These are phyloP conservation scores for Kandelia obovata DNA, from an alignment of 345 rosid genomes.

Conservation along the genomic window DNA sequence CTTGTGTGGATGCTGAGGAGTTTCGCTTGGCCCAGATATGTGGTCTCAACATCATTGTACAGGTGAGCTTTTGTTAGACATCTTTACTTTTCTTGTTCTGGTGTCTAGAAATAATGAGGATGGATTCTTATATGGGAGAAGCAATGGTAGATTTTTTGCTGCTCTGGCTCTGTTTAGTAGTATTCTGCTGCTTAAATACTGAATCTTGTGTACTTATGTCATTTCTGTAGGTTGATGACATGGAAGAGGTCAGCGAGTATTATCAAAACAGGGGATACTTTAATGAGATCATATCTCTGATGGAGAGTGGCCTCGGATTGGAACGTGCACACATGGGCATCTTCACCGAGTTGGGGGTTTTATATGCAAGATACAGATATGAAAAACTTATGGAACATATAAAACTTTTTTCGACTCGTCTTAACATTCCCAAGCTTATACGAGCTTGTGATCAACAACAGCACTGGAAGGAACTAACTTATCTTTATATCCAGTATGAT, in stretches of 20 bases:
- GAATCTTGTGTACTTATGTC: neutral
- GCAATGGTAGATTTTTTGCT: neutral
- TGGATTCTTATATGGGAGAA: neutral
- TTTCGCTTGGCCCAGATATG: slow-evolving; percentile 91
- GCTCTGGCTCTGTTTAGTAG: neutral
- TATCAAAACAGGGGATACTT: slow-evolving; percentile 96
- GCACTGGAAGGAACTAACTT: slow-evolving; percentile 92
- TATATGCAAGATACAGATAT: slow-evolving; percentile 88
- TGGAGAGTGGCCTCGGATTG: slow-evolving; percentile 95
- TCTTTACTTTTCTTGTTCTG: neutral
- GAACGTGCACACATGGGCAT: slow-evolving; percentile 99
- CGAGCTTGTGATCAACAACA: slow-evolving; percentile 98
- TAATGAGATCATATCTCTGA: slow-evolving; percentile 85
- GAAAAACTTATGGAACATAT: slow-evolving; percentile 99
- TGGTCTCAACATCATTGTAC: slow-evolving; percentile 86
- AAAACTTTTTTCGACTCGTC: slow-evolving; percentile 90
- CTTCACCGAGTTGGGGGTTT: slow-evolving; percentile 92
- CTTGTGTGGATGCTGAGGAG: slow-evolving; percentile 95
- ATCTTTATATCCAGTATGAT: slow-evolving; percentile 78
- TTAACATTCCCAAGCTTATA: slow-evolving; percentile 91
- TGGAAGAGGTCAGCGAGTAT: slow-evolving; percentile 91
- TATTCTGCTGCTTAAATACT: neutral
- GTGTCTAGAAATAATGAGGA: neutral
- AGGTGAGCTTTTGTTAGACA: slow-evolving; percentile 40
- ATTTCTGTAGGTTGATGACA: slow-evolving; percentile 69